Conservation (phyloP, 805 yeast genomes). For the Blastobotrys americana region DNA sequence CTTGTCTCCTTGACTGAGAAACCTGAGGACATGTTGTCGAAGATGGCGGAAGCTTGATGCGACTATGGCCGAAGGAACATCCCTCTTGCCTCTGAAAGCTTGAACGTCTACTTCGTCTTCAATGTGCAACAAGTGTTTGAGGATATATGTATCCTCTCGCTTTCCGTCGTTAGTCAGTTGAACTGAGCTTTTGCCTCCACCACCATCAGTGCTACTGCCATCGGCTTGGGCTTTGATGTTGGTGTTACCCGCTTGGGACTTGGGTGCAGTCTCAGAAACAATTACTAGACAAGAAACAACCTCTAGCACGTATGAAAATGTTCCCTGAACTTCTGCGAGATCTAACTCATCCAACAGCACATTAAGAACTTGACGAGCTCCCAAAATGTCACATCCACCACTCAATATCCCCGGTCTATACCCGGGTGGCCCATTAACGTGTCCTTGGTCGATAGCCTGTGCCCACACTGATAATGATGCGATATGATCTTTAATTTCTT, state of each 20-base stretch:
- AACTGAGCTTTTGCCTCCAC: background rate
- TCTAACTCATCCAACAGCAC: constrained; percentile 22
- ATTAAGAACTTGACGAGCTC: constrained; percentile 16
- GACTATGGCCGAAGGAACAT: background rate
- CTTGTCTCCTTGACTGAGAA: background rate
- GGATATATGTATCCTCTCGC: background rate
- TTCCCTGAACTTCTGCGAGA: constrained; percentile 20
- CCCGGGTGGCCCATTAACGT: constrained; percentile 18
- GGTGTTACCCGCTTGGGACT: background rate
- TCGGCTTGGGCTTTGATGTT: background rate
- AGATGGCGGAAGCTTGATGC: constrained; percentile 1
- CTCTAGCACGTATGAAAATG: constrained; percentile 18
- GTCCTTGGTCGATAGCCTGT: constrained; percentile 19
- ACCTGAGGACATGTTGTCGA: background rate
- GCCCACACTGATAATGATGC: constrained; percentile 19
- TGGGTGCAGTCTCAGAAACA: constrained; percentile 8
- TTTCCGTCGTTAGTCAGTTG: background rate
- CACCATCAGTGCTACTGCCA: background rate
- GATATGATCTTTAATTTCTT: constrained; percentile 19
- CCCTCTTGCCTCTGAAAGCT: background rate
- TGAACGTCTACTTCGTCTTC: background rate
- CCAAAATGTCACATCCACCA: constrained; percentile 19
- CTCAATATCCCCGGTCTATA: constrained; percentile 13
- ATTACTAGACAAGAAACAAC: constrained; percentile 18
- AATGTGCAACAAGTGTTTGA: background rate